Conservation (phyloP, 2,329 filamentous ascomycete species). For the Epichloe brachyelytri region DNA sequence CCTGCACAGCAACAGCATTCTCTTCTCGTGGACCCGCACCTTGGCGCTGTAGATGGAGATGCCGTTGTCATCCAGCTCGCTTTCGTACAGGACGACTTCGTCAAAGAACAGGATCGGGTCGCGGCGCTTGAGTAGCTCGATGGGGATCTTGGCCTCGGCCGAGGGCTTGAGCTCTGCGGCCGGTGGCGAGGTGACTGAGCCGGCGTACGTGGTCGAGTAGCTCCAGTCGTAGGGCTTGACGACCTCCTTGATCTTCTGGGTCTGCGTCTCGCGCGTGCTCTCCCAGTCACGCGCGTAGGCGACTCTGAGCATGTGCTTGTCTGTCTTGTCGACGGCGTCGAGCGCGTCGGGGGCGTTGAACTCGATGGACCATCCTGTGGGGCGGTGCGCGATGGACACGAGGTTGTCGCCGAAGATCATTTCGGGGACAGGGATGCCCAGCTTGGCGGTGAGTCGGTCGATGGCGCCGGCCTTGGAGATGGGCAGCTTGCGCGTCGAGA, state of each 20-base stretch:
- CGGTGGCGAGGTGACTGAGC: constrained; percentile 32
- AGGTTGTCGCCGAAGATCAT: constrained; percentile 99
- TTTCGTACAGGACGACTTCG: constrained; percentile 91
- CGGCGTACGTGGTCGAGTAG: constrained; percentile 79
- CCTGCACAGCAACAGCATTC: constrained; percentile 71
- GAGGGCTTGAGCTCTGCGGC: constrained; percentile 15
- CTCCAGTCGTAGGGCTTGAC: constrained; percentile 98
- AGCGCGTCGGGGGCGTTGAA: constrained; percentile 84
- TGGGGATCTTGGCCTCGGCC: constrained; percentile 48
- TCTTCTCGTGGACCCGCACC: constrained; percentile 79
- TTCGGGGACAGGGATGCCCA: constrained; percentile 83
- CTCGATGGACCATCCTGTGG: constrained; percentile 61
- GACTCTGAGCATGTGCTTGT: constrained; percentile 79
- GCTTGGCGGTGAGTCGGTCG: constrained; percentile 63
- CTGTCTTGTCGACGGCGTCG: constrained; percentile 88
- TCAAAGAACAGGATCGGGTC: constrained; percentile 97
- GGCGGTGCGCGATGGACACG: constrained; percentile 59
- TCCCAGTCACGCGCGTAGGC: constrained; percentile 84
- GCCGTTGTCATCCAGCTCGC: constrained; percentile 94
- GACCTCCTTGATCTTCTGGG: constrained; percentile 81
- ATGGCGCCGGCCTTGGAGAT: constrained; percentile 90
- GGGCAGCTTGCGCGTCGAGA: constrained; percentile 78
- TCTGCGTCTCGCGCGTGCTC: constrained; percentile 55
- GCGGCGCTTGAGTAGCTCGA: constrained; percentile 73
- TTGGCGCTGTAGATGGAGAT: constrained; percentile 86